Evolutionary conservation across 352 stramenopile genomes (phyloP).

Genomic region (Globisporangium emineosum): DNA sequence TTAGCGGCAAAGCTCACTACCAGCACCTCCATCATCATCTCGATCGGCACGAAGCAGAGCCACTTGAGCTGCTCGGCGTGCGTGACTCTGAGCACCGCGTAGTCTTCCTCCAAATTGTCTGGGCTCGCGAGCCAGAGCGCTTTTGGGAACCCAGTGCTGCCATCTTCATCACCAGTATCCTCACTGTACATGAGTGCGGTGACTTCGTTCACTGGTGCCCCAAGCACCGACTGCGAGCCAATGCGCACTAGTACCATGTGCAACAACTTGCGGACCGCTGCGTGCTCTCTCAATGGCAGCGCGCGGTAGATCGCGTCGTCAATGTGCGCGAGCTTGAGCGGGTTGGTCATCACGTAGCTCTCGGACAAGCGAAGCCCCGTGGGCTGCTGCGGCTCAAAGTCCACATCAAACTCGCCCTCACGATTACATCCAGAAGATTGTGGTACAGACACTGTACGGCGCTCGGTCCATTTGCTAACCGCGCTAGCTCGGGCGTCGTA

Average conservation of each 20-base stretch:
- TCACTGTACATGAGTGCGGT: slow-evolving; percentile 25
- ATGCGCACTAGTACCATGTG: slow-evolving; percentile 26
- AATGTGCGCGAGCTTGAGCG: slow-evolving; percentile 25
- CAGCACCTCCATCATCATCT: slow-evolving; percentile 43
- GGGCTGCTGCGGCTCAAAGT: slow-evolving; percentile 28
- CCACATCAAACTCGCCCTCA: slow-evolving; percentile 41
- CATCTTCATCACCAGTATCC: not conserved
- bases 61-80: slow-evolving; percentile 23
- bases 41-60: slow-evolving; percentile 27
- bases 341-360: slow-evolving; percentile 34
- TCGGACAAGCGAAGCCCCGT: slow-evolving; percentile 34
- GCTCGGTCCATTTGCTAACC: slow-evolving; percentile 23
- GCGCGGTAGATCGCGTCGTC: slow-evolving; percentile 18
- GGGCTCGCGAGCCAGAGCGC: slow-evolving; percentile 27
- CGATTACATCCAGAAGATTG: not conserved
- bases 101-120: slow-evolving; percentile 23
- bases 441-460: not conserved
- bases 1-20: slow-evolving; percentile 29
- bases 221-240: slow-evolving; percentile 29
- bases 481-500: slow-evolving; percentile 19
- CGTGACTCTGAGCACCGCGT: slow-evolving; percentile 26
- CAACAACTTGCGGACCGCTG: slow-evolving; percentile 10
- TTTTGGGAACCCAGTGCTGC: slow-evolving; percentile 25
- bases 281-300: not conserved
- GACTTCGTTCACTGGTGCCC: slow-evolving; percentile 27